Percentiles rank a stretch among this genome's conserved stretches.
Conservation (phyloP, 192 early-diverging fungal genomes). For the Coemansia sp. region DNA sequence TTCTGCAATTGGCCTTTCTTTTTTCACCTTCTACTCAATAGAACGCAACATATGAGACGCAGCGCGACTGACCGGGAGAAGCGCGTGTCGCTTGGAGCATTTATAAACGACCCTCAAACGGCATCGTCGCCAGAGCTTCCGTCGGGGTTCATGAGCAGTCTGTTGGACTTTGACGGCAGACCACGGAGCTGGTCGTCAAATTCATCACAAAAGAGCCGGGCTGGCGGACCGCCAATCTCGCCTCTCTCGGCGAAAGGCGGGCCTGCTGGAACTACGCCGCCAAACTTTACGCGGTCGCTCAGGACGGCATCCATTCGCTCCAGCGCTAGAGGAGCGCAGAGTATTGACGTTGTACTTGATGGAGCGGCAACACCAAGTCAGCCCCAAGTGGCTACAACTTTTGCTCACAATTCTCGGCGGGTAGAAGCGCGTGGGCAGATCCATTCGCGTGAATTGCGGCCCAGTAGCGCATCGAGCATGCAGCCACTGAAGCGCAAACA, state of each 20-base stretch:
- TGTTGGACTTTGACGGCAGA: slow-evolving; percentile 31
- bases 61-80: slow-evolving; percentile 10
- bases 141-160: slow-evolving; percentile 21
- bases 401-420: slow-evolving; percentile 15
- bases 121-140: slow-evolving; percentile 38
- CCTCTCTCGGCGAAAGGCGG: neutral
- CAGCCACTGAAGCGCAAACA: slow-evolving; percentile 6
- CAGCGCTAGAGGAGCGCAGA: slow-evolving; percentile 6
- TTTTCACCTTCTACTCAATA: neutral
- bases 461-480: slow-evolving; percentile 1
- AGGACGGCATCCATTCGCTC: slow-evolving; percentile 28
- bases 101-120: slow-evolving; percentile 17
- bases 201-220: neutral
- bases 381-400: slow-evolving; percentile 30
- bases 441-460: neutral
- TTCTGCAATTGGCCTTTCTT: neutral
- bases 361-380: slow-evolving; percentile 15
- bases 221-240: neutral
- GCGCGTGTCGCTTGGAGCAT: slow-evolving; percentile 11
- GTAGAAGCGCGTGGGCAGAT: slow-evolving; percentile 42
- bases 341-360: neutral
- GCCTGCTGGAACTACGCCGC: neutral
- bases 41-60: slow-evolving; percentile 6
- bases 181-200: slow-evolving; percentile 43
- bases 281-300: slow-evolving; percentile 7